Evolutionary conservation across 2,329 filamentous ascomycete species (phyloP), one percentile per base, ranked within the genome.

Genomic region (Fusarium newnesense): DNA sequence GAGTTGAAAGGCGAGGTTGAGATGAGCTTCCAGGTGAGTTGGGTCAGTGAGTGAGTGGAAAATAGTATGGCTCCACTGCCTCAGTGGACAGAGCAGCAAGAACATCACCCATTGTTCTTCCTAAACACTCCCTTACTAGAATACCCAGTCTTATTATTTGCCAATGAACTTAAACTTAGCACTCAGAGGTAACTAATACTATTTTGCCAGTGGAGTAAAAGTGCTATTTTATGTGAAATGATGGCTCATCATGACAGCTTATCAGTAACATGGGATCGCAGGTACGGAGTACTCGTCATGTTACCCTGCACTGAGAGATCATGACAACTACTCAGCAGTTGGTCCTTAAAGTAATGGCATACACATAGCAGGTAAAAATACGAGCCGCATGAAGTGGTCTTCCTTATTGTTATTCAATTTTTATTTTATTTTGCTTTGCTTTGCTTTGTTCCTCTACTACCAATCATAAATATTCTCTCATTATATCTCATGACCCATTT

Each of bases 51-150:
- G 44, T 60, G 40, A 49, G 30, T 26, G 44, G 67, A 66, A 69
- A 75, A 64, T 49, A 60, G 46, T 44, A 46, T 50, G 69, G 75
- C 69, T 77, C 75, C 75, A 77, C 75, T 59, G 43, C 60, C 47
- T 47, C 12, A 24, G 15, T 32, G 60, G 56, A 40, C 26, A 30
- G 49, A 54, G 28, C 24, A 44, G 28, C 18, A 26, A 19, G 19
- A 36, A 52, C 32, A 52, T 52, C 30, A 24, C 49, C n/a, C 16
- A 50, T 34, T 50, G 47, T 50, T 50, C 30, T 50, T 34, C 30
- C 6, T 13, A 32, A 47, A 49, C 30, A 36, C 18, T 15, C n/a
- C 12, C 32, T 9, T 21, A 21, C n/a, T 15, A 15, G 12, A 13
- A 36, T 24, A 24, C 24, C 24, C 10, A 54, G 12, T 26, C 28